Conservation (phyloP, 495 filamentous ascomycete genomes). For the Aspergillus taichungensis region DNA sequence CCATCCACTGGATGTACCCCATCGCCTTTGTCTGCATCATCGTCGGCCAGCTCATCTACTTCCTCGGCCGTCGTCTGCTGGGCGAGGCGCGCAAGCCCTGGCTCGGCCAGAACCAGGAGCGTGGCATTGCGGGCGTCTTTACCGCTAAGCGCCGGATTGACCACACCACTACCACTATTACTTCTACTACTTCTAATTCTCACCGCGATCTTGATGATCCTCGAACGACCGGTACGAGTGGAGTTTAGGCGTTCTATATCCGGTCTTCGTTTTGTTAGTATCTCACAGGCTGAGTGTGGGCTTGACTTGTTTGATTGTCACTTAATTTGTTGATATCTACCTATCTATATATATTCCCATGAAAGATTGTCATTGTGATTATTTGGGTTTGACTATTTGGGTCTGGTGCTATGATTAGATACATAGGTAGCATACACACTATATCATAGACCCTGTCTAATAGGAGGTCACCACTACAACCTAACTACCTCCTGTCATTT, state of each 20-base stretch:
- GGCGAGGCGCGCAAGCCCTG: slow-evolving; percentile 95
- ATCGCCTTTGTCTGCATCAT: slow-evolving; percentile 92
- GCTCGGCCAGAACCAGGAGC: slow-evolving; percentile 77
- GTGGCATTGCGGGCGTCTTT: slow-evolving; percentile 71
- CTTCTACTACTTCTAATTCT: slow-evolving; percentile 4
- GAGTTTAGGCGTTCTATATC: slow-evolving; percentile 2
- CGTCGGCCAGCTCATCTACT: slow-evolving; percentile 73
- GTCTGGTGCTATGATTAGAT: too few species aligned
- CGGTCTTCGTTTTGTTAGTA: too few species aligned
- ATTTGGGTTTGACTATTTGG: too few species aligned
- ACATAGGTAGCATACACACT: too few species aligned
- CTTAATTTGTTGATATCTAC: too few species aligned
- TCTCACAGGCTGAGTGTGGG: too few species aligned
- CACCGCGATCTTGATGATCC: slow-evolving; percentile 2
- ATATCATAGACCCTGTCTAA: too few species aligned
- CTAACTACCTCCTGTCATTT: too few species aligned
- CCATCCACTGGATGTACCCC: slow-evolving; percentile 85
- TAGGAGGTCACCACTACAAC: too few species aligned
- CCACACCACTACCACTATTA: slow-evolving; percentile 3
- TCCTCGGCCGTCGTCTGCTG: slow-evolving; percentile 59
- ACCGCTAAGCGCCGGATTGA: slow-evolving; percentile 79
- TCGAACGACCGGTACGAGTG: slow-evolving; percentile 1
- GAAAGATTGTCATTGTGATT: too few species aligned
- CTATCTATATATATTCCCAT: too few species aligned
- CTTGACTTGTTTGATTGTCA: too few species aligned